A percentile compares a stretch with the other conserved stretches of the same genome.
Conservation (phyloP, 1,139 yeast genomes). For the Suhomyces anneliseae region DNA sequence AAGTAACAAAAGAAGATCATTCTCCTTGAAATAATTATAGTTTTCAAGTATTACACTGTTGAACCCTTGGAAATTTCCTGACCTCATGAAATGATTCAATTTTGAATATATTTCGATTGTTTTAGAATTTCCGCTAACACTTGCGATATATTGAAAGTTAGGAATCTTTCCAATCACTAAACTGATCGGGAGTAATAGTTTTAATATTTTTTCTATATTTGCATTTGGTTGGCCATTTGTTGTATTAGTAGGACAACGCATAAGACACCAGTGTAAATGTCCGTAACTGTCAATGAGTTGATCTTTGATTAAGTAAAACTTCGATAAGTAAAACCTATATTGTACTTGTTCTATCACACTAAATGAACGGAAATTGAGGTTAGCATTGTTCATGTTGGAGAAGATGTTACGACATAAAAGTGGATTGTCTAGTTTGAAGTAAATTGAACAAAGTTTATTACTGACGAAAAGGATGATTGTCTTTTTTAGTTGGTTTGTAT, state of each 20-base stretch:
- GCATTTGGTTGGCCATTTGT: constrained; percentile 12
- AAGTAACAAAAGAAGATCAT: constrained; percentile 37
- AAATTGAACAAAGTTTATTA: constrained; percentile 57
- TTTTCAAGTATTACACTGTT: constrained; percentile 27
- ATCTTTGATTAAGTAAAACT: constrained; percentile 61
- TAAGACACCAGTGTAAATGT: constrained; percentile 66
- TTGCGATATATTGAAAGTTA: constrained; percentile 27
- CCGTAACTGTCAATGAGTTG: constrained; percentile 55
- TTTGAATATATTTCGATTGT: constrained; percentile 34
- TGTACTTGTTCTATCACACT: constrained; percentile 57
- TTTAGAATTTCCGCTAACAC: constrained; percentile 17
- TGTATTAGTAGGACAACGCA: constrained; percentile 34
- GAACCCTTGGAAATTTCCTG: constrained; percentile 44
- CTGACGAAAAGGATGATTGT: constrained; percentile 57
- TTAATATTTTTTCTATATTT: constrained; percentile 43
- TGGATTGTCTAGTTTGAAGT: constrained; percentile 64
- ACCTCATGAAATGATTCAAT: constrained; percentile 31
- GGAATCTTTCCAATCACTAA: constrained; percentile 55
- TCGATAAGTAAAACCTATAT: constrained; percentile 67
- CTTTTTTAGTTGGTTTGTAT: constrained; percentile 47
- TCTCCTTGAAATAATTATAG: constrained; percentile 36
- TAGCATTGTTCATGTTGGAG: constrained; percentile 67
- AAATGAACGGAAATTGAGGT: constrained; percentile 45
- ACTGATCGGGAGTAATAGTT: constrained; percentile 57
- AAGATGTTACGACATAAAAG: constrained; percentile 73